These are phyloP conservation scores for Stentor coeruleus DNA, from an alignment of 73 alveolate genomes.

Conservation along the genomic window DNA sequence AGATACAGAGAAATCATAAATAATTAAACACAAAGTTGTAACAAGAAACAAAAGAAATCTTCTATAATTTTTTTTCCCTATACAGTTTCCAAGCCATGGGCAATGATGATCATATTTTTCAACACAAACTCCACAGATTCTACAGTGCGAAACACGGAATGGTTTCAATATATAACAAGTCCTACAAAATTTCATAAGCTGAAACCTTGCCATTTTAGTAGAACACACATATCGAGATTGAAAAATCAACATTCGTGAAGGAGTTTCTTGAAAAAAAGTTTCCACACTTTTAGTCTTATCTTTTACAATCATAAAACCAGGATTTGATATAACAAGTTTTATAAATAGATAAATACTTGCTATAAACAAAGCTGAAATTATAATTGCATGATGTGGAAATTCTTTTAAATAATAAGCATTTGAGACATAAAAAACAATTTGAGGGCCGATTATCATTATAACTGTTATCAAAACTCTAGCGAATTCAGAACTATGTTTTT, in stretches of 20 bases:
- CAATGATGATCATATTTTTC: slow-evolving; percentile 79
- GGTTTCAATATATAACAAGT: slow-evolving; percentile 52
- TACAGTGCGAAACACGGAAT: slow-evolving; percentile 61
- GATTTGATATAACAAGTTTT: neutral
- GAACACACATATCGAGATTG: neutral
- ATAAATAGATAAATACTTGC: neutral
- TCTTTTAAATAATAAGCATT: neutral
- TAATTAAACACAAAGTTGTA: neutral
- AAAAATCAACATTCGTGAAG: neutral
- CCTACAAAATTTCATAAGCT: slow-evolving; percentile 38
- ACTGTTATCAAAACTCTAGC: neutral
- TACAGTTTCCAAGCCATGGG: slow-evolving; percentile 77
- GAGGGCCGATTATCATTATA: neutral
- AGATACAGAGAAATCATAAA: neutral
- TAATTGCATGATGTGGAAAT: neutral
- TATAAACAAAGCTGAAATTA: neutral
- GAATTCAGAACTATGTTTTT: too few relatives aligned
- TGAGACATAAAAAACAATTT: neutral
- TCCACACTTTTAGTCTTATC: neutral
- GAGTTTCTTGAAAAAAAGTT: neutral
- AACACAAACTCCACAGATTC: slow-evolving; percentile 62
- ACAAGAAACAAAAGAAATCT: slow-evolving; percentile 35
- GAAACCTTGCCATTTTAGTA: neutral
- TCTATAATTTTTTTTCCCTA: slow-evolving; percentile 67
- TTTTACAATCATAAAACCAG: neutral